Base-by-base conservation (phyloP, 306 rosid genomes). In the Bauhinia variegata region DNA sequence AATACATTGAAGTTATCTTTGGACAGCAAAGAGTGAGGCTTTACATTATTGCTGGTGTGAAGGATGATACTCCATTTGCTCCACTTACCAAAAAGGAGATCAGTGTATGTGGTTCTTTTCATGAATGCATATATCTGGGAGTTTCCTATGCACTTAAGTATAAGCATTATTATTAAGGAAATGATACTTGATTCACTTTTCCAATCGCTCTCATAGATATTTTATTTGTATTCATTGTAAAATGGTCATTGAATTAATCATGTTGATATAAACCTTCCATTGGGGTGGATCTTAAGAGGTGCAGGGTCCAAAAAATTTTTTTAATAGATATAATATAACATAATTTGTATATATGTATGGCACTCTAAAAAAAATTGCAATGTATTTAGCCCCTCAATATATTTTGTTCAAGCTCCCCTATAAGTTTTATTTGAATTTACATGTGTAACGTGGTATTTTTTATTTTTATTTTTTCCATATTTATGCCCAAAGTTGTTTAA, bases 11-110 rank as follows among this genome's bases (percentile, higher is more conserved):
- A 76, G 71, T 38, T 54, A 82, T 82, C 75, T 89, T 84, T 83
- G 97, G 98, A 75, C 97, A 88, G 34, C 98, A 93, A 78, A 83
- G 98, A 76, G 98, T 93, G 80, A 85, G 97, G 28, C 96, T 93
- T 65, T 93, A 89, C 78, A 90, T 93, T 71, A 75, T 90, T 67
- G 91, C 91, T 39, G 97, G 97, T 64, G 97, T 93, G 70, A 89
- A 87, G 81, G 96, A 89, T 72, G 91, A 89, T 66, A 83, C 96
- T 39, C 75, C 88, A 42, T 93, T 93, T 88, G 97, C 96, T 23
- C 96, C 98, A 31, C 98, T 64, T 33, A 93, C 98, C 70, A 93
- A 93, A 78, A 93, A 93, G 82, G 98, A 93, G 85, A 93, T 93
- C 88, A 93, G 98, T 69, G 98, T 93, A 90, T 65, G 98, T 68